These are phyloP conservation scores for Balamuthia mandrillaris DNA, from an alignment of 208 protist genomes.

Conservation along the genomic window DNA sequence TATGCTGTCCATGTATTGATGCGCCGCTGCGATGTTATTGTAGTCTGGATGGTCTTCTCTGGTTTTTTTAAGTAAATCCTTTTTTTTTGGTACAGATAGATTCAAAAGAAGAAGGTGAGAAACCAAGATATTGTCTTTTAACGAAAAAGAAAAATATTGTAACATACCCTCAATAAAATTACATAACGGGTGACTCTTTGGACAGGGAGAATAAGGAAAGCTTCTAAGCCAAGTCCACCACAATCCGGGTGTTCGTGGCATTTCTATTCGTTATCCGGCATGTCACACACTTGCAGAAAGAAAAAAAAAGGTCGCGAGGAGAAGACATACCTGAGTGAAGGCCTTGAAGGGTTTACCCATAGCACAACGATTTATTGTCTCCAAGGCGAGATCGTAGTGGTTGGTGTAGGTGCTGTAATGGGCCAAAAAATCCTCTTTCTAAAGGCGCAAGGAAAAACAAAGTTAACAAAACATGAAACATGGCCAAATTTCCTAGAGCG, in stretches of 20 bases:
- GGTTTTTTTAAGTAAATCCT: background rate
- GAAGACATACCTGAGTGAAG: conserved; percentile 14
- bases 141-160: background rate
- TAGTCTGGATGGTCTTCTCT: background rate
- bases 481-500: background rate
- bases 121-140: background rate
- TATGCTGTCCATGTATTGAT: conserved; percentile 22
- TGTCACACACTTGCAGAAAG: too few relatives aligned
- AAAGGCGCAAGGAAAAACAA: background rate
- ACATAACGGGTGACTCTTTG: conserved; percentile 3
- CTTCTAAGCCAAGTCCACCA: background rate
- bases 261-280: too few relatives aligned
- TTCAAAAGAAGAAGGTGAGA: background rate
- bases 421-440: conserved; percentile 21
- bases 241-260: conserved; percentile 25
- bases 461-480: background rate
- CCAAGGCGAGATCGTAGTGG: conserved; percentile 25
- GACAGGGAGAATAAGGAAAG: conserved; percentile 15
- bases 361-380: background rate
- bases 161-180: background rate
- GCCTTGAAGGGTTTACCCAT: background rate
- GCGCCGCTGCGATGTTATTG: background rate
- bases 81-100: background rate
- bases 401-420: conserved; percentile 19
- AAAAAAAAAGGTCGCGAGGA: too few relatives aligned